Percentiles rank a stretch among this genome's conserved stretches.
phyloP scores from a whole-genome alignment of 225 moss, liverwort and hornwort genomes.

The Lunularia cruciata region DNA sequence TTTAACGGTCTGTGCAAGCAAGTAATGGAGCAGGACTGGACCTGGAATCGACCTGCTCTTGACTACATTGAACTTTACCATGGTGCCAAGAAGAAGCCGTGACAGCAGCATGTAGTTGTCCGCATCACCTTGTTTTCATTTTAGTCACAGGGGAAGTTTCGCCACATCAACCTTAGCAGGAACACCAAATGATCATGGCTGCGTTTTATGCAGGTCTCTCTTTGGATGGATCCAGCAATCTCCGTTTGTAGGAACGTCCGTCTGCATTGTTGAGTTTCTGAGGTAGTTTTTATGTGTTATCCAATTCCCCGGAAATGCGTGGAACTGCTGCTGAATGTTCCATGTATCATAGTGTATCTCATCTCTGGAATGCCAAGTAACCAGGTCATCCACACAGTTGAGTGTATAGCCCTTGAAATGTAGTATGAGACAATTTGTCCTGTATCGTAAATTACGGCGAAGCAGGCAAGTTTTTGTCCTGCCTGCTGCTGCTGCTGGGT shows the following conservation, averaged over 20 bases:
- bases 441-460: slow-evolving; percentile 15
- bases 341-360: neutral
- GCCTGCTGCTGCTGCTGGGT: neutral
- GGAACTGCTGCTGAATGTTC: too few species aligned
- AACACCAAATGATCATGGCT: neutral
- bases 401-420: neutral
- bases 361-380: neutral
- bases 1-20: slow-evolving; percentile 30
- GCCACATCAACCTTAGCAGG: neutral
- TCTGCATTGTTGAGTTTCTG: neutral
- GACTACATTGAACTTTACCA: slow-evolving; percentile 52
- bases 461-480: neutral
- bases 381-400: neutral
- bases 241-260: neutral
- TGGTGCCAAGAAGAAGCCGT: slow-evolving; percentile 37
- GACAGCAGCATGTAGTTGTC: neutral
- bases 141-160: neutral
- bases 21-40: slow-evolving; percentile 51
- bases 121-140: too few species aligned
- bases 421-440: neutral
- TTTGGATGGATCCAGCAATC: neutral
- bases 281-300: neutral
- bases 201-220: neutral
- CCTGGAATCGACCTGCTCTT: slow-evolving; percentile 47
- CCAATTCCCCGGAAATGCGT: neutral